Evolutionary conservation across 1,139 yeast species (phyloP).

Genomic region (Blastobotrys persicus): DNA sequence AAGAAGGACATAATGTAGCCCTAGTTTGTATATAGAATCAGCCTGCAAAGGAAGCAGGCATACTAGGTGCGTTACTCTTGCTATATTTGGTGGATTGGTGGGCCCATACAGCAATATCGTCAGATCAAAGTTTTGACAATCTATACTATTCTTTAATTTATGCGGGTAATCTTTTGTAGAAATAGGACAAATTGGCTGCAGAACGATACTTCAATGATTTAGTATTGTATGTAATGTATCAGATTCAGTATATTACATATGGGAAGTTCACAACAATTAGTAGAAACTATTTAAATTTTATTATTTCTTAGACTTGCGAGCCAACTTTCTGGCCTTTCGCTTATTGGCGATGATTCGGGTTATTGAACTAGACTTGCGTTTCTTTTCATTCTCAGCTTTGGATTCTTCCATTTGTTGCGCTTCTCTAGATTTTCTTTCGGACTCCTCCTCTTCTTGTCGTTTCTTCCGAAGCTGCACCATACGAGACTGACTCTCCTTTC

Average conservation of each 20-base stretch:
- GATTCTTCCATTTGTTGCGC: constrained; percentile 34
- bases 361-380: constrained; percentile 26
- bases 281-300: constrained; percentile 2
- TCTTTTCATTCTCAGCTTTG: constrained; percentile 39
- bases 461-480: constrained; percentile 24
- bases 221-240: too few relatives aligned
- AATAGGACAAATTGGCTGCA: too few relatives aligned
- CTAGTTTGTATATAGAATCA: too few relatives aligned
- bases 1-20: too few relatives aligned
- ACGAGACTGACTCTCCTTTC: constrained; percentile 53
- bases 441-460: constrained; percentile 38
- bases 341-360: constrained; percentile 31
- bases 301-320: constrained; percentile 12
- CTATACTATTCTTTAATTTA: too few relatives aligned
- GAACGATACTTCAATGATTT: too few relatives aligned
- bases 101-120: too few relatives aligned
- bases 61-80: too few relatives aligned
- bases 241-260: constrained; percentile 6
- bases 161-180: too few relatives aligned
- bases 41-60: too few relatives aligned
- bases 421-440: constrained; percentile 25
- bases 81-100: too few relatives aligned
- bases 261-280: background rate
- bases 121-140: too few relatives aligned
- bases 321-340: constrained; percentile 29